phyloP scores from a whole-genome alignment of 768 basidiomycete species.

The Pulveroboletus sp. region DNA sequence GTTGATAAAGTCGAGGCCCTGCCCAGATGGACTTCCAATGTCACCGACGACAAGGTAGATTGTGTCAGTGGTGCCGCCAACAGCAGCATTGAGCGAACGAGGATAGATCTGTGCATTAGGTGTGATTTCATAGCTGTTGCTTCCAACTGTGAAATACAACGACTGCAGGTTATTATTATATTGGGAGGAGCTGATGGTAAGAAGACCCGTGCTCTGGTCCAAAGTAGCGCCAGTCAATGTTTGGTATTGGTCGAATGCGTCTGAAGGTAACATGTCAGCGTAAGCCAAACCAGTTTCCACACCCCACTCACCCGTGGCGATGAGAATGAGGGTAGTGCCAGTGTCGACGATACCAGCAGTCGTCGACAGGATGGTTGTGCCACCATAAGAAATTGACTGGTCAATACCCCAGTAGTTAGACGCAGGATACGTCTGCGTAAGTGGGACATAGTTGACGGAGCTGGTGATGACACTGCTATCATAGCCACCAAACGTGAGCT shows the following conservation, averaged over 20 bases:
- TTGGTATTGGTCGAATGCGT: slow-evolving; percentile 18
- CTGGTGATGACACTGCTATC: slow-evolving; percentile 16
- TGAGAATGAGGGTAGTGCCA: no score
- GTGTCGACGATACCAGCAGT: slow-evolving; percentile 28
- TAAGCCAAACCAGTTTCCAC: neutral
- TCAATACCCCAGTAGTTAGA: slow-evolving; percentile 28
- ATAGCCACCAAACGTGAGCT: slow-evolving; percentile 26
- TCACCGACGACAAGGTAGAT: slow-evolving; percentile 25
- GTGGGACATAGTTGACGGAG: slow-evolving; percentile 15
- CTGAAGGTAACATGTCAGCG: neutral
- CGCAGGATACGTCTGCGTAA: slow-evolving; percentile 22
- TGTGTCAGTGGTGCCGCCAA: slow-evolving; percentile 19
- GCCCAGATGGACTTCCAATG: slow-evolving; percentile 2
- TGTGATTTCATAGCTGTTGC: slow-evolving; percentile 8
- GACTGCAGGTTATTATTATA: slow-evolving; percentile 19
- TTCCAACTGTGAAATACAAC: slow-evolving; percentile 15
- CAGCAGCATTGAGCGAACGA: slow-evolving; percentile 14
- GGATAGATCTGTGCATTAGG: slow-evolving; percentile 15
- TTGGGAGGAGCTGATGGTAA: slow-evolving; percentile 20
- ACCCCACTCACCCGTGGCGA: slow-evolving; percentile 7
- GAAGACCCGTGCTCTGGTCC: slow-evolving; percentile 26
- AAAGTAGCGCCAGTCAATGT: neutral
- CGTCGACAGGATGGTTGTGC: slow-evolving; percentile 10
- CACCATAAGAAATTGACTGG: slow-evolving; percentile 22
- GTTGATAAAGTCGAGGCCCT: no score